A percentile compares a stretch with the other conserved stretches of the same genome.
Evolutionary conservation across 176 grass and related monocot genomes (phyloP).

Genomic region (Oryza brachyantha): DNA sequence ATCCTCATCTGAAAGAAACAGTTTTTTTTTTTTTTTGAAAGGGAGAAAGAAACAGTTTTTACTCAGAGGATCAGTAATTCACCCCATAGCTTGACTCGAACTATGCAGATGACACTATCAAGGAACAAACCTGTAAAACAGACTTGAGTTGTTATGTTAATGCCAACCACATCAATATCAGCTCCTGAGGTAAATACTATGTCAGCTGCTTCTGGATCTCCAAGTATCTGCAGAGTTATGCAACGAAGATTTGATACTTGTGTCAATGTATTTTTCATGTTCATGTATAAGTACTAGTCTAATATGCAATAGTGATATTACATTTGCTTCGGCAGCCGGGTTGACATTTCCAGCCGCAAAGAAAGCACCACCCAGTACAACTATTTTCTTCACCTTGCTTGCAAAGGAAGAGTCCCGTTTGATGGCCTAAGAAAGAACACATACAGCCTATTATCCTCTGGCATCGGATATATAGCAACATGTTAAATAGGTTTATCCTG

Average conservation of each 20-base stretch:
- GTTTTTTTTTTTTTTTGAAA: slow-evolving; percentile 6
- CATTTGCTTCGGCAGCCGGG: slow-evolving; percentile 98
- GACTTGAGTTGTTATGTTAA: slow-evolving; percentile 89
- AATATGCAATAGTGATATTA: slow-evolving; percentile 22
- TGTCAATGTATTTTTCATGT: not conserved
- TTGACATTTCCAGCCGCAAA: slow-evolving; percentile 75
- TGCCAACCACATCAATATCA: slow-evolving; percentile 80
- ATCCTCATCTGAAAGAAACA: slow-evolving; percentile 55
- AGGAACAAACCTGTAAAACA: slow-evolving; percentile 53
- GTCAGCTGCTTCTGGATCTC: slow-evolving; percentile 92
- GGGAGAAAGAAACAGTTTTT: slow-evolving; percentile 12
- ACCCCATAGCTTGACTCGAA: not conserved
- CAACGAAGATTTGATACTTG: not conserved
- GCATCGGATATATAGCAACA: not conserved
- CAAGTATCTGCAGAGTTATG: slow-evolving; percentile 62
- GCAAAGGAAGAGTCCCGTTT: slow-evolving; percentile 81
- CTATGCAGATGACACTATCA: slow-evolving; percentile 3
- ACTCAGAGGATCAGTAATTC: slow-evolving; percentile 6
- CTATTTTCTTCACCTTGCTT: slow-evolving; percentile 85
- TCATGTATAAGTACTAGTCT: not conserved
- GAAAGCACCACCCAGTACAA: slow-evolving; percentile 89
- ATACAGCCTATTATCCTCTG: not conserved
- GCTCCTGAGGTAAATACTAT: slow-evolving; percentile 93
- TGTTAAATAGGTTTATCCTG: not conserved
- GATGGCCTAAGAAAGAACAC: slow-evolving; percentile 59